Evolutionary conservation across 768 basidiomycete species (phyloP).

Genomic region (Piloderma croceum): DNA sequence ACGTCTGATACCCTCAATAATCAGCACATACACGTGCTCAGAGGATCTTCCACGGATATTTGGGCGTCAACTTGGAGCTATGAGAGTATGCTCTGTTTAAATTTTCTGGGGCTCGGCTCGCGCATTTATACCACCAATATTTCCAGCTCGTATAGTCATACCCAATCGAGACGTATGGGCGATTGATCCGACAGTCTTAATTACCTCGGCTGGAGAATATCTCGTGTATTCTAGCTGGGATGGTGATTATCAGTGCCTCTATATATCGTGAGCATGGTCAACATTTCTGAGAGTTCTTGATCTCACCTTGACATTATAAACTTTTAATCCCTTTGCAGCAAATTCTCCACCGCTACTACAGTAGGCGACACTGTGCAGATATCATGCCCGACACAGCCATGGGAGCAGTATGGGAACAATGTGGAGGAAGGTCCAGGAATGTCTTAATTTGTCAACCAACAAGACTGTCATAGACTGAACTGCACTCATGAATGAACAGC

Average conservation of each 20-base stretch:
- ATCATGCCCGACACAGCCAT: conserved; percentile 26
- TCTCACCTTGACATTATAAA: too few relatives aligned
- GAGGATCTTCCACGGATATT: conserved; percentile 26
- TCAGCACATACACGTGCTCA: conserved; percentile 27
- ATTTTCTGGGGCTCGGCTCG: background rate
- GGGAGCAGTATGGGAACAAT: conserved; percentile 28
- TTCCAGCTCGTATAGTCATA: conserved; percentile 23
- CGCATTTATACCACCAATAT: background rate
- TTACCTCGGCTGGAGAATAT: conserved; percentile 20
- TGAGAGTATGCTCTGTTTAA: conserved; percentile 15
- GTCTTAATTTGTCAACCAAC: background rate
- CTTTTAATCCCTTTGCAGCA: conserved; percentile 14
- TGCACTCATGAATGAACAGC: too few relatives aligned
- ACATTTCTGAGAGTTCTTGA: too few relatives aligned
- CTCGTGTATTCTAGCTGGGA: conserved; percentile 31
- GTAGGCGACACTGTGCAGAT: conserved; percentile 29
- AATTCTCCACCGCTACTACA: conserved; percentile 27
- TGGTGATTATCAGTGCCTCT: conserved; percentile 32
- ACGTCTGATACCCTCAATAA: conserved; percentile 27
- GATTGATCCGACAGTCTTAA: conserved; percentile 29
- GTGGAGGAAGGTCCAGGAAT: conserved; percentile 31
- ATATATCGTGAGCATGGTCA: conserved; percentile 18
- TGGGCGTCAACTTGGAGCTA: conserved; percentile 31
- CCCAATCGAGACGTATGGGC: conserved; percentile 32
- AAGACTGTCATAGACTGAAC: too few relatives aligned